phyloP scores from a whole-genome alignment of 2,329 filamentous ascomycete species.

The Beauveria australis region DNA sequence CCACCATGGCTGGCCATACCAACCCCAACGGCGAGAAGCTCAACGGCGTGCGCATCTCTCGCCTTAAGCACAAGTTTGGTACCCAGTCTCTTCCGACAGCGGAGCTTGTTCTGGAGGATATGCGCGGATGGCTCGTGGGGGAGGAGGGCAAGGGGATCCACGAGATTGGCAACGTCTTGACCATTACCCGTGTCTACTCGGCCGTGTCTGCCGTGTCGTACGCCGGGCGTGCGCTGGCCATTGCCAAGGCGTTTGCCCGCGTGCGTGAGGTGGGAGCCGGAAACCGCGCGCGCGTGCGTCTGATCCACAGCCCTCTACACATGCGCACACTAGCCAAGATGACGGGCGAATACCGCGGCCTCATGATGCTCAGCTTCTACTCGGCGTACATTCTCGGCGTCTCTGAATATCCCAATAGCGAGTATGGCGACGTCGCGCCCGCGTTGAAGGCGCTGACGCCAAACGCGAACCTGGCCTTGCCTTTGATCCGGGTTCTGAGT shows the following conservation, averaged over 20 bases:
- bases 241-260: constrained; percentile 49
- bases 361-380: constrained; percentile 49
- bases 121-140: constrained; percentile 59
- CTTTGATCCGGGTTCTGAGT: constrained; percentile 48
- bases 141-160: constrained; percentile 57
- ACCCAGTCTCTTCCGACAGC: constrained; percentile 64
- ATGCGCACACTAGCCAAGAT: constrained; percentile 49
- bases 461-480: constrained; percentile 23
- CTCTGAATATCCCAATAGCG: constrained; percentile 34
- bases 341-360: constrained; percentile 46
- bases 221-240: constrained; percentile 46
- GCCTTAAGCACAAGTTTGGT: constrained; percentile 66
- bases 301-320: constrained; percentile 47
- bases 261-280: constrained; percentile 45
- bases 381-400: constrained; percentile 46
- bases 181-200: constrained; percentile 55
- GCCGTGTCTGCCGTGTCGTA: constrained; percentile 44
- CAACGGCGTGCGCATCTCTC: constrained; percentile 61
- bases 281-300: constrained; percentile 33
- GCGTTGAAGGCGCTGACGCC: constrained; percentile 26
- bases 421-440: constrained; percentile 10
- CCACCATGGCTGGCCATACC: constrained; percentile 20
- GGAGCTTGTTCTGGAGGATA: constrained; percentile 57
- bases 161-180: constrained; percentile 61
- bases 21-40: constrained; percentile 32